These are phyloP conservation scores for Globisporangium viniferum DNA, from an alignment of 352 stramenopile species.

Conservation along the genomic window DNA sequence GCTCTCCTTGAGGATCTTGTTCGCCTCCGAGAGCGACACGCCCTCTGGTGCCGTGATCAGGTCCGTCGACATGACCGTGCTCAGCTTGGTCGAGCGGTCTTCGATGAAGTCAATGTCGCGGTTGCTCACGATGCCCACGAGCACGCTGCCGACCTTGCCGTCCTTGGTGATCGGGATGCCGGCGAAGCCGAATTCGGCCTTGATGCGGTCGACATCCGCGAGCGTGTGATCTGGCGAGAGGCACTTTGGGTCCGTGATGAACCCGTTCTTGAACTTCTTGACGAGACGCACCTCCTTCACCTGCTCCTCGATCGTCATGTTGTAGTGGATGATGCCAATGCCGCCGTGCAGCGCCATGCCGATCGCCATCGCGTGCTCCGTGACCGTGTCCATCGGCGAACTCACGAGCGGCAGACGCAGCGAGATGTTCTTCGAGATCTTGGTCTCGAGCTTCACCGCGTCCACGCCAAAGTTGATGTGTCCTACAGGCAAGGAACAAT, in stretches of 20 bases:
- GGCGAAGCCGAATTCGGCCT: constrained; percentile 95
- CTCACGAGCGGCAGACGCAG: constrained; percentile 96
- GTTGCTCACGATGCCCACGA: constrained; percentile 99
- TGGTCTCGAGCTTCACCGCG: constrained; percentile 94
- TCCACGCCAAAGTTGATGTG: constrained; percentile 94
- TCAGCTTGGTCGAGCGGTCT: constrained; percentile 86
- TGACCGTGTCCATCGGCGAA: constrained; percentile 99
- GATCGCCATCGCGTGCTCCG: constrained; percentile 99
- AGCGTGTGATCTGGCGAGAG: constrained; percentile 95
- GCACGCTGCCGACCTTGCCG: constrained; percentile 96
- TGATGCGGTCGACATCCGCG: constrained; percentile 94
- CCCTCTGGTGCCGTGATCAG: constrained; percentile 94
- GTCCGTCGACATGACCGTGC: constrained; percentile 87
- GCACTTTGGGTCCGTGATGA: constrained; percentile 98
- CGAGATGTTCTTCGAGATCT: constrained; percentile 93
- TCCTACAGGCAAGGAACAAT: constrained; percentile 21
- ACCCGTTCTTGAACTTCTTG: constrained; percentile 99
- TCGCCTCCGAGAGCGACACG: constrained; percentile 95
- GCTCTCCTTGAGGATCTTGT: constrained; percentile 96
- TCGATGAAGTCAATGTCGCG: constrained; percentile 99
- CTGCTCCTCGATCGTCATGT: constrained; percentile 98
- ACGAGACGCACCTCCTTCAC: constrained; percentile 92
- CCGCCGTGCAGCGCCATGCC: constrained; percentile 98
- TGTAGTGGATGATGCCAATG: constrained; percentile 99
- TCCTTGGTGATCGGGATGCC: constrained; percentile 99